Evolutionary conservation across 805 yeast genomes (phyloP), one percentile per base, ranked within the genome.

Genomic region (Lipomyces orientalis): DNA sequence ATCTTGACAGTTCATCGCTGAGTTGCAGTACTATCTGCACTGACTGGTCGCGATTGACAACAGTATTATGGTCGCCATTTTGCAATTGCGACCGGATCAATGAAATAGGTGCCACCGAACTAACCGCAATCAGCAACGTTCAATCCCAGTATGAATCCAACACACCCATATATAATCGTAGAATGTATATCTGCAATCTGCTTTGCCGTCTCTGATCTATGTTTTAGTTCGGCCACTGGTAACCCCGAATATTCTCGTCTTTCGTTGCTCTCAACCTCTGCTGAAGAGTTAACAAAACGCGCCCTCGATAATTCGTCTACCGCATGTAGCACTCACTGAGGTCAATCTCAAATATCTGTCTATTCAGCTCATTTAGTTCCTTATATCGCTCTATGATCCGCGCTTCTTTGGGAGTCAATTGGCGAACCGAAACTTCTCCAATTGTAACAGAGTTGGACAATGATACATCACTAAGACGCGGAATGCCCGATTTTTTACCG

Each of bases 1-100:
- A 43, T 14, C 56, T 29, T 16, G 64, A 22, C 14, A 64, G 61
- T 56, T 64, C 56, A 4, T 39, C 46, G 22, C 58, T 39, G 8
- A 56, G 60, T n/a, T 25, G 43, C 16, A 31, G 31, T 33, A 64
- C 22, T 10, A 35, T 10, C 43, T 34, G 57, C 39, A 60, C 14
- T 5, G 64, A 39, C 31, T 31, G n/a, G n/a, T 64, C 64, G 60
- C 19, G 54, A 52, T 31, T 52, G 12, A 31, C 55, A 52, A 8
- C 49, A 3, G 16, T 43, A 43, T 19, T n/a, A n/a, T 43, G 9
- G 19, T 43, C 49, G 43, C 14, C 19, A 43, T 6, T 12, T 19
- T 43, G 49, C 9, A 43, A 12, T 19, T n/a, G 49, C 49, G 49
- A 43, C 16, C 49, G 1, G 9, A 43, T 43, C 49, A 43, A 5